These are phyloP conservation scores for Rhodotorula graminis DNA, from an alignment of 768 basidiomycete genomes.

Conservation along the genomic window DNA sequence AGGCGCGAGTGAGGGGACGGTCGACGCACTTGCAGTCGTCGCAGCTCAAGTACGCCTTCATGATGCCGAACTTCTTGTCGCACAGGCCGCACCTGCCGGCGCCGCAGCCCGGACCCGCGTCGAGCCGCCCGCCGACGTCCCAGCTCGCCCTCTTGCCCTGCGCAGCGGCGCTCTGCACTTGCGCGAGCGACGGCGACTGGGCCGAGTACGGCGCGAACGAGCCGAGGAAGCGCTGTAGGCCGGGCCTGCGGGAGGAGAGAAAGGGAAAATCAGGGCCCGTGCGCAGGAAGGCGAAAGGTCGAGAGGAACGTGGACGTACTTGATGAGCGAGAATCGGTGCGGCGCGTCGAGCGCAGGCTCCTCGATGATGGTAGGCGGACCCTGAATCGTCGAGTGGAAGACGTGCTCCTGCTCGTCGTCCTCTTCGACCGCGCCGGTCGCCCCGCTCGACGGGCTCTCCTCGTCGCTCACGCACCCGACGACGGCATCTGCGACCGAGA, in stretches of 20 bases:
- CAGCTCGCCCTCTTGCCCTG: conserved; percentile 1
- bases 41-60: conserved; percentile 79
- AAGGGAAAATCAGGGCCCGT: too few relatives aligned
- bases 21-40: conserved; percentile 80
- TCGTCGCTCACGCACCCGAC: conserved; percentile 47
- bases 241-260: conserved; percentile 52
- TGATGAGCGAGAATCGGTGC: conserved; percentile 81
- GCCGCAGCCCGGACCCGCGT: neutral
- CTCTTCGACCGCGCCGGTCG: conserved; percentile 42
- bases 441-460: conserved; percentile 64
- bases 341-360: neutral
- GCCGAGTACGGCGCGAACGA: conserved; percentile 12
- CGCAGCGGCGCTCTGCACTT: neutral
- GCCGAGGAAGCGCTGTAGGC: conserved; percentile 45
- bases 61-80: conserved; percentile 65
- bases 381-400: conserved; percentile 16
- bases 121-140: neutral
- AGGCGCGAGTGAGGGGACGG: conserved; percentile 43
- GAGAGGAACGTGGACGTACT: conserved; percentile 40
- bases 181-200: neutral
- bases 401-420: conserved; percentile 17
- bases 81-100: conserved; percentile 64
- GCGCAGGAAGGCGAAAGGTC: neutral
- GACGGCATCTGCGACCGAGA: conserved; percentile 26
- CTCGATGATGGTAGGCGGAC: neutral